A percentile compares a stretch with the other conserved stretches of the same genome.
phyloP scores from a whole-genome alignment of 2,329 filamentous ascomycete genomes.

The Phoma sp. region DNA sequence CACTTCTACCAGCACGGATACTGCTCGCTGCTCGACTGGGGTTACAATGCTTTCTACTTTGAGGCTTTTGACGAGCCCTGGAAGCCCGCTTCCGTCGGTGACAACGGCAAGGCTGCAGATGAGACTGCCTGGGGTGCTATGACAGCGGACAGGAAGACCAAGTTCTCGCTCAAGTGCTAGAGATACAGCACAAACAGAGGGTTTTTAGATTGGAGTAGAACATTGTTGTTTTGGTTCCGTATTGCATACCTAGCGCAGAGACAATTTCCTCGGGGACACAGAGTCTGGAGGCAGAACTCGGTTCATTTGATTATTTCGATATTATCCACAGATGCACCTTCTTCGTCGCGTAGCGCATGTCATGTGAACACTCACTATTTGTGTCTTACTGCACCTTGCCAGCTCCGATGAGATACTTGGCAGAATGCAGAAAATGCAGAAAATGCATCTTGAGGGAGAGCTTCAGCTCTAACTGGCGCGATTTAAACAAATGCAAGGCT shows the following conservation, averaged over 20 bases:
- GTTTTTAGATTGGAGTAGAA: background rate
- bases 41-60: conserved; percentile 73
- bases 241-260: conserved; percentile 1
- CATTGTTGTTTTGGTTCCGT: background rate
- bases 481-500: too few relatives aligned
- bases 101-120: conserved; percentile 65
- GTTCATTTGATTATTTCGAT: too few relatives aligned
- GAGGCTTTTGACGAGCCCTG: conserved; percentile 76
- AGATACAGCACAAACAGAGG: background rate
- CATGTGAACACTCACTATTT: too few relatives aligned
- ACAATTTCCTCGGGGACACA: too few relatives aligned
- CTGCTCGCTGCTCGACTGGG: conserved; percentile 69
- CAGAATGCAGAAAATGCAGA: too few relatives aligned
- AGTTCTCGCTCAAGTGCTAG: conserved; percentile 61
- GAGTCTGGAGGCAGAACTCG: too few relatives aligned
- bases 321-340: too few relatives aligned
- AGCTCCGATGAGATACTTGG: too few relatives aligned
- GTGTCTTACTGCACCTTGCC: too few relatives aligned
- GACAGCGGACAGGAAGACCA: conserved; percentile 62
- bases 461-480: too few relatives aligned
- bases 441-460: too few relatives aligned
- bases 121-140: conserved; percentile 75
- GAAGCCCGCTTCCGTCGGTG: conserved; percentile 69
- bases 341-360: too few relatives aligned
- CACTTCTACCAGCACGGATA: conserved; percentile 67